Evolutionary conservation across 2,329 filamentous ascomycete genomes (phyloP).

Genomic region (Chalaropsis thielavioides): DNA sequence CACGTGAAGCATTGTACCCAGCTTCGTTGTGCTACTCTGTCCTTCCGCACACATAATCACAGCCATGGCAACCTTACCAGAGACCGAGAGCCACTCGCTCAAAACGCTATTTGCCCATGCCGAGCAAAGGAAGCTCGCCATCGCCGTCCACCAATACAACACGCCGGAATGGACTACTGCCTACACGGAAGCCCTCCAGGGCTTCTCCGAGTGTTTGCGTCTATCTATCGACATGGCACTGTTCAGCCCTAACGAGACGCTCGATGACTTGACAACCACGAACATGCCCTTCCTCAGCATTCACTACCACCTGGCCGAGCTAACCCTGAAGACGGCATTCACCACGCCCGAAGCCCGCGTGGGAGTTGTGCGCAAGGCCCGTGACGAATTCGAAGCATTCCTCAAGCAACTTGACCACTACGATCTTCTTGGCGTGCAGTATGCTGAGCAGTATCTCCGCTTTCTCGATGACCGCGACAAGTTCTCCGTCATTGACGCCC

Average conservation of each 20-base stretch:
- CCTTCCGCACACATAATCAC: not conserved
- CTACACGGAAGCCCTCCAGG: slow-evolving; percentile 50
- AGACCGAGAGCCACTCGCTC: slow-evolving; percentile 35
- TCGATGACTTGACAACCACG: slow-evolving; percentile 76
- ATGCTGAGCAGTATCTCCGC: slow-evolving; percentile 54
- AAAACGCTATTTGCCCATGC: slow-evolving; percentile 36
- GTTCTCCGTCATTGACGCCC: slow-evolving; percentile 56
- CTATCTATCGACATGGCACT: slow-evolving; percentile 58
- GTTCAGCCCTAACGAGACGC: slow-evolving; percentile 78
- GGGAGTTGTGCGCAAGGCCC: slow-evolving; percentile 45
- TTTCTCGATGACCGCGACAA: slow-evolving; percentile 57
- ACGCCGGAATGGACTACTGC: slow-evolving; percentile 52
- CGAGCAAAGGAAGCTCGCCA: slow-evolving; percentile 35
- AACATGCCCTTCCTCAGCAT: slow-evolving; percentile 76
- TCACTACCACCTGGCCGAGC: slow-evolving; percentile 64
- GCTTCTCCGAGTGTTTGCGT: slow-evolving; percentile 58
- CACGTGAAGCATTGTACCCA: not conserved
- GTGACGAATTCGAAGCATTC: slow-evolving; percentile 63
- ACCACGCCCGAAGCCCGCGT: slow-evolving; percentile 42
- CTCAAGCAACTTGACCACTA: slow-evolving; percentile 67
- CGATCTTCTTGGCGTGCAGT: slow-evolving; percentile 47
- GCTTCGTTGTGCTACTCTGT: not conserved
- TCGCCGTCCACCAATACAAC: slow-evolving; percentile 52
- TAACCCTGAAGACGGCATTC: slow-evolving; percentile 53
- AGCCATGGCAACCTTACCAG: slow-evolving; percentile 10